These are phyloP conservation scores for Phaeodactylum tricornutum DNA, from an alignment of 108 stramenopile species.

Conservation along the genomic window DNA sequence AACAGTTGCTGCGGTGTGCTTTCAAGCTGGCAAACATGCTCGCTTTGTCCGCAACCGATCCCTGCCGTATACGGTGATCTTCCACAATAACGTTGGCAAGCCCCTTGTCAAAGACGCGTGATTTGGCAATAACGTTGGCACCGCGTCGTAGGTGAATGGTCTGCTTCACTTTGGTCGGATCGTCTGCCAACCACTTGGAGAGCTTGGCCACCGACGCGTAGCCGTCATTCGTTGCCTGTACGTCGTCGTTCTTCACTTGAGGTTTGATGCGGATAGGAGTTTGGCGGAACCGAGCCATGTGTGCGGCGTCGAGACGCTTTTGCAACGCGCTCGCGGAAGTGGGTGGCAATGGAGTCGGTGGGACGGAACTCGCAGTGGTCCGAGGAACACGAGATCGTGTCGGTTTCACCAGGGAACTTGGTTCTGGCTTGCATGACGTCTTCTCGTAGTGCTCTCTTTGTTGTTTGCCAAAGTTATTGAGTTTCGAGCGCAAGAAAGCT, in stretches of 20 bases:
- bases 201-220: slow-evolving; percentile 66
- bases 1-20: too few species aligned
- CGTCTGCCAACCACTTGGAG: slow-evolving; percentile 62
- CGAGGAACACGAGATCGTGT: slow-evolving; percentile 1
- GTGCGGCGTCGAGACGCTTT: too few species aligned
- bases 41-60: slow-evolving; percentile 10
- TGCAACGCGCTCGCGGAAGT: too few species aligned
- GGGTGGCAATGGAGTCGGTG: background rate
- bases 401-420: slow-evolving; percentile 1
- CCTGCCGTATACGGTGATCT: slow-evolving; percentile 18
- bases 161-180: slow-evolving; percentile 64
- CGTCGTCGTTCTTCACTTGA: slow-evolving; percentile 26
- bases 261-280: slow-evolving; percentile 15
- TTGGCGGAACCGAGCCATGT: background rate
- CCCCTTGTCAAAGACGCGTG: slow-evolving; percentile 58
- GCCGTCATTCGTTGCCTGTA: slow-evolving; percentile 63
- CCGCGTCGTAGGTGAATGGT: slow-evolving; percentile 51
- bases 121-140: slow-evolving; percentile 55
- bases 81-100: slow-evolving; percentile 25
- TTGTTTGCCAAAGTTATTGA: slow-evolving; percentile 37
- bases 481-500: slow-evolving; percentile 23
- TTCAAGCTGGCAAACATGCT: too few species aligned
- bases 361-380: slow-evolving; percentile 3
- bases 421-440: background rate
- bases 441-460: slow-evolving; percentile 19